phyloP scores from a whole-genome alignment of 768 basidiomycete species.

The Termitomyces heimii region DNA sequence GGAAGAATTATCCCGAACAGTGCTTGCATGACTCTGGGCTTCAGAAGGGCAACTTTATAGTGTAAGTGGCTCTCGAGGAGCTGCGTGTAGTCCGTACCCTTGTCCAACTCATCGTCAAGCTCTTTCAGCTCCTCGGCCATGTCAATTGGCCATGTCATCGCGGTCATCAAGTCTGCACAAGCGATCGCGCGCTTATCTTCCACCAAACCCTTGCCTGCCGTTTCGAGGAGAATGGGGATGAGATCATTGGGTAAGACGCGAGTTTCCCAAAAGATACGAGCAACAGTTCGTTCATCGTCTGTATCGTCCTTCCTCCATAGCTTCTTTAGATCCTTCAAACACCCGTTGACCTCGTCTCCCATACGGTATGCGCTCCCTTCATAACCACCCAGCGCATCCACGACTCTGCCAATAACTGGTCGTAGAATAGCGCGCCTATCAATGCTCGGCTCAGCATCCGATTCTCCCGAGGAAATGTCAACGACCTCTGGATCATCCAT shows the following conservation, averaged over 20 bases:
- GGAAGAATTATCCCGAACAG: conserved; percentile 75
- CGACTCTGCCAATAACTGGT: conserved; percentile 66
- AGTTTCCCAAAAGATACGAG: conserved; percentile 88
- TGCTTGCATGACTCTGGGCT: conserved; percentile 62
- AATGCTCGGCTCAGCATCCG: conserved; percentile 18
- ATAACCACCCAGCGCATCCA: conserved; percentile 75
- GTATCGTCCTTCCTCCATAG: conserved; percentile 96
- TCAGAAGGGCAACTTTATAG: conserved; percentile 82
- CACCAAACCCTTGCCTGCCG: conserved; percentile 69
- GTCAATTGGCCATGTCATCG: conserved; percentile 99
- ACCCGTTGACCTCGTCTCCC: conserved; percentile 78
- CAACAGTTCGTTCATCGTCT: conserved; percentile 94
- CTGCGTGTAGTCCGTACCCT: conserved; percentile 84
- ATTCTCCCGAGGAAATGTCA: conserved; percentile 28
- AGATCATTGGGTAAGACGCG: conserved; percentile 84
- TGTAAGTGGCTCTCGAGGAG: conserved; percentile 74
- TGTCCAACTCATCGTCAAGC: conserved; percentile 76
- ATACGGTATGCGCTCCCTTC: conserved; percentile 65
- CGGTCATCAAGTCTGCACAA: conserved; percentile 85
- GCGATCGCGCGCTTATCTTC: conserved; percentile 82
- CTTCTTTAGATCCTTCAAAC: conserved; percentile 90
- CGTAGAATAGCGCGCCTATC: conserved; percentile 52
- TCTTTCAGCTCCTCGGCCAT: conserved; percentile 92
- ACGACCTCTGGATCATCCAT: conserved; percentile 26
- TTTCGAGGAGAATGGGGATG: conserved; percentile 76